These are phyloP conservation scores for Mediolabrus comicus DNA, from an alignment of 108 stramenopile genomes.

Conservation along the genomic window DNA sequence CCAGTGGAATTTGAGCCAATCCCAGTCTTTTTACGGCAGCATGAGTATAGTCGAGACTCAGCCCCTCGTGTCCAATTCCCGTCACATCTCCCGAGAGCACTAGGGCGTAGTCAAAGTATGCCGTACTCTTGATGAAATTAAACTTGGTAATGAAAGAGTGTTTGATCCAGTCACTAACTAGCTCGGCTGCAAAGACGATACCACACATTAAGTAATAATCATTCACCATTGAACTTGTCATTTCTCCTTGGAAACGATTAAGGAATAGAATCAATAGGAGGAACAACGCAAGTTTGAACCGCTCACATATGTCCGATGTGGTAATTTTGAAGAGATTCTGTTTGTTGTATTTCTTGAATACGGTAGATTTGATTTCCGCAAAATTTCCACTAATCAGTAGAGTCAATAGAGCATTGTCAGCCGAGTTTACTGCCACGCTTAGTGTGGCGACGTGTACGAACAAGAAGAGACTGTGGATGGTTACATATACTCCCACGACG, in stretches of 20 bases:
- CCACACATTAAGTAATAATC: constrained; percentile 72
- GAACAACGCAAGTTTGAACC: constrained; percentile 86
- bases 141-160: constrained; percentile 97
- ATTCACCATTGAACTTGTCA: constrained; percentile 61
- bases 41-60: constrained; percentile 89
- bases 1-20: constrained; percentile 91
- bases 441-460: constrained; percentile 84
- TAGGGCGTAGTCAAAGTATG: constrained; percentile 84
- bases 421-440: constrained; percentile 91
- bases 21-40: constrained; percentile 91
- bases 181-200: constrained; percentile 84
- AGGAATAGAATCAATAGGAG: constrained; percentile 73
- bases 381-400: constrained; percentile 97
- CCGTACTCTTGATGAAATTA: constrained; percentile 82
- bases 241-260: constrained; percentile 81
- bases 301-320: constrained; percentile 85
- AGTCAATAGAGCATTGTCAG: constrained; percentile 80
- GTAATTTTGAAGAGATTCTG: constrained; percentile 95
- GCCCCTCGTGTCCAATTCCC: constrained; percentile 84
- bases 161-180: constrained; percentile 95
- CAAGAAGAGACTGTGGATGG: constrained; percentile 69
- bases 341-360: constrained; percentile 99
- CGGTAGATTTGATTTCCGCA: constrained; percentile 96
- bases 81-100: constrained; percentile 88
- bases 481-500: constrained; percentile 78